Base-by-base conservation (phyloP, 2,329 filamentous ascomycete genomes). In the Coniochaeta sp. region DNA sequence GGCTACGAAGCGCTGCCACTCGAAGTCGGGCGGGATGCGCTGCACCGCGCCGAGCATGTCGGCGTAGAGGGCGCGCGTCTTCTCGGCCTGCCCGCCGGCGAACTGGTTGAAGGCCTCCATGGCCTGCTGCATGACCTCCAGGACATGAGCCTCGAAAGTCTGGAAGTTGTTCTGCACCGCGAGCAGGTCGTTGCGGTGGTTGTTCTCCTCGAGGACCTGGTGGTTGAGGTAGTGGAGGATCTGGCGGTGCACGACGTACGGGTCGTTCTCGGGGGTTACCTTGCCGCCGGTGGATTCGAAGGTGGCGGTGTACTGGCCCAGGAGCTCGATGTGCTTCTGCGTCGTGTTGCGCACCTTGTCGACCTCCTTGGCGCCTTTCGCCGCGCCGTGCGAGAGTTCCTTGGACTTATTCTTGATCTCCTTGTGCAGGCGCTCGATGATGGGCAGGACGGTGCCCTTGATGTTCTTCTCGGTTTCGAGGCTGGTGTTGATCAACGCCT, bases 321-420 rank as follows among this genome's bases (percentile, higher is more conserved):
- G 86, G 26, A 96, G 83, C 77, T 99, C 93, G 64, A 99, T 96
- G 67, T 97, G 91, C 79, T 96, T 97, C 78, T 99, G 93, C 0
- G 93, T 97, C 7, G 77, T 79, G 67, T 87, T 86, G 62, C 93
- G 89, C 9, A 91, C 87, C 79, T 96, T 97, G 63, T 96, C 91
- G 24, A 99, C 92, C 57, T 91, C 86, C 78, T 98, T 99, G 65
- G 90, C 86, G 17, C 88, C 85, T 79, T 96, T 96, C 62, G 87
- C 84, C 24, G 90, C 91, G 9, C 93, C 93, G 63, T 86, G 82
- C 50, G 84, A 82, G 57, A 99, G 83, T 75, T 97, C 93, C 80
- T 98, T 98, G 64, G 85, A 82, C 80, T 98, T 98, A 78, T 89
- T 87, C 83, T 98, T 99, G 80, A 99, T 95, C 74, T 98, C 95